Percentiles rank a stretch among this genome's conserved stretches.
phyloP scores from a whole-genome alignment of 1,284 basidiomycete genomes.

The Mycosarcoma mackinlayi region DNA sequence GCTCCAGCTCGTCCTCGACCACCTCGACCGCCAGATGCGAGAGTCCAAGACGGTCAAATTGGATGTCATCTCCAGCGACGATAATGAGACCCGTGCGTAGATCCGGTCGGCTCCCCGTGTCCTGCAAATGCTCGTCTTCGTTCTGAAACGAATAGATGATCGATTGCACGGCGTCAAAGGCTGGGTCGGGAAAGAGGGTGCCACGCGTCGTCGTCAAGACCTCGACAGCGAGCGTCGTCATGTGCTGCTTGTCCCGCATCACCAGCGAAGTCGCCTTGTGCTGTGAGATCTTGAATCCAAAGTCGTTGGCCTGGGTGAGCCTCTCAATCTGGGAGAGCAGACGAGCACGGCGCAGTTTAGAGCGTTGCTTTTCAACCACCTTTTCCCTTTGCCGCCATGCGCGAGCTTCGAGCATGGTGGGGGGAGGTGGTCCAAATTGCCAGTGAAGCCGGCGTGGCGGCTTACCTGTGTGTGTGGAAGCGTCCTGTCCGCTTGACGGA shows the following conservation, averaged over 20 bases:
- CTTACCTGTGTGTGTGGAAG: not conserved
- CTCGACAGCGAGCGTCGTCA: conserved; percentile 85
- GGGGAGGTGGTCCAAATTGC: conserved; percentile 59
- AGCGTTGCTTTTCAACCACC: conserved; percentile 29
- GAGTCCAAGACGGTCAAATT: conserved; percentile 48
- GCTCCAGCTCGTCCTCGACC: conserved; percentile 80
- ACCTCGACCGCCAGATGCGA: conserved; percentile 70
- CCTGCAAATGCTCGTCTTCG: conserved; percentile 70
- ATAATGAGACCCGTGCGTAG: conserved; percentile 57
- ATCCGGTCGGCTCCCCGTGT: conserved; percentile 52
- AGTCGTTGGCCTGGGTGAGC: conserved; percentile 79
- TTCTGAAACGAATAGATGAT: conserved; percentile 78
- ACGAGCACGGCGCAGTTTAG: conserved; percentile 31
- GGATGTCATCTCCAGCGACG: conserved; percentile 11
- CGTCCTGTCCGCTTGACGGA: conserved; percentile 2
- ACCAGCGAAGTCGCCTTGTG: conserved; percentile 45
- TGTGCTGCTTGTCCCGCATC: conserved; percentile 76
- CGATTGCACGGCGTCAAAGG: conserved; percentile 78
- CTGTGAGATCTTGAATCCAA: conserved; percentile 68
- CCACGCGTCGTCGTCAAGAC: conserved; percentile 82
- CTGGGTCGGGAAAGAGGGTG: conserved; percentile 77
- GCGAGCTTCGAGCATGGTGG: conserved; percentile 41
- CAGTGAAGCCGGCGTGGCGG: conserved; percentile 68
- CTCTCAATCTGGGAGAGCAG: conserved; percentile 75
- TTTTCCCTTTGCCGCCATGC: conserved; percentile 46